phyloP scores from a whole-genome alignment of 148 eudicot genomes.

The Arctostaphylos glauca region DNA sequence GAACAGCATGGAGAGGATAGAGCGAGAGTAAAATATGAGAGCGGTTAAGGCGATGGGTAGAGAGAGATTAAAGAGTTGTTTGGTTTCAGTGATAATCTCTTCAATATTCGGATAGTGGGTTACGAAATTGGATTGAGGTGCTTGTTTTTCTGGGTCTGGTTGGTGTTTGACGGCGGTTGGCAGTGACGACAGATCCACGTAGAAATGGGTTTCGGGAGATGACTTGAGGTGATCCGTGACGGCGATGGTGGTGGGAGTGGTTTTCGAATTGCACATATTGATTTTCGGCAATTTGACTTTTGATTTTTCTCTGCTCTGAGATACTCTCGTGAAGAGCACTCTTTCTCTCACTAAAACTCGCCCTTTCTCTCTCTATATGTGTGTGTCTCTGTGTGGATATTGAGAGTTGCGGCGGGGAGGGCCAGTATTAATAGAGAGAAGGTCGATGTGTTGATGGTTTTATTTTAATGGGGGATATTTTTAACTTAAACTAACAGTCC shows the following conservation, averaged over 20 bases:
- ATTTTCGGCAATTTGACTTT: neutral
- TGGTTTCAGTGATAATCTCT: constrained; percentile 37
- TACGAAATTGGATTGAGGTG: neutral
- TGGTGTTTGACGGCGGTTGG: constrained; percentile 13
- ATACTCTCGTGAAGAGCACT: constrained; percentile 37
- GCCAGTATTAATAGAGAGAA: constrained; percentile 12
- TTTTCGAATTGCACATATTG: constrained; percentile 42
- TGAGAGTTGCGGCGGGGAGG: neutral
- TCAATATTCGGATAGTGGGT: constrained; percentile 5
- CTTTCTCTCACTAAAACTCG: neutral
- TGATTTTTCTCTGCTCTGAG: constrained; percentile 11
- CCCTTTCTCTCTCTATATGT: neutral
- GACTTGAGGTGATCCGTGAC: neutral
- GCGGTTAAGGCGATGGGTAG: constrained; percentile 63
- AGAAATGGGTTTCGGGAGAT: constrained; percentile 29
- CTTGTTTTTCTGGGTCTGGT: constrained; percentile 4
- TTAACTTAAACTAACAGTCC: neutral
- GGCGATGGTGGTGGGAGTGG: constrained; percentile 5
- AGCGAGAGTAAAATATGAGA: constrained; percentile 57
- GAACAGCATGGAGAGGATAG: constrained; percentile 65
- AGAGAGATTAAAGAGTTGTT: constrained; percentile 39
- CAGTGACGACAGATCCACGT: constrained; percentile 17
- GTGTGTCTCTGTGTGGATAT: constrained; percentile 3
- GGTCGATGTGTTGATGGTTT: neutral
- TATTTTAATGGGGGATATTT: neutral